These are phyloP conservation scores for Mesembryanthemum crystallinum DNA, from an alignment of 148 eudicot species.

Conservation along the genomic window DNA sequence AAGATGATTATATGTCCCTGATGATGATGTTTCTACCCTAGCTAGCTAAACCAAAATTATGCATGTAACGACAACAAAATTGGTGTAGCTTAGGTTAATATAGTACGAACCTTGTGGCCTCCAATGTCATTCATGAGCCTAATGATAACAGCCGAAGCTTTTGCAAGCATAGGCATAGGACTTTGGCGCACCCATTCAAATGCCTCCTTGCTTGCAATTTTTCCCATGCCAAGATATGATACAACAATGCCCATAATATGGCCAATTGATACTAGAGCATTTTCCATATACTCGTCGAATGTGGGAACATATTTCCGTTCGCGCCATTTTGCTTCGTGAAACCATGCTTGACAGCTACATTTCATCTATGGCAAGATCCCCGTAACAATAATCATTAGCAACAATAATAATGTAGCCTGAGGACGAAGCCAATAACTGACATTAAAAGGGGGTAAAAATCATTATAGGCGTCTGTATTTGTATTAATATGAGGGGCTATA, in stretches of 20 bases:
- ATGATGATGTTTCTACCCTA: too few species aligned
- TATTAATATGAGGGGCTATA: too few species aligned
- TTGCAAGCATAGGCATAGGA: conserved; percentile 27
- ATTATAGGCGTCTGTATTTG: too few species aligned
- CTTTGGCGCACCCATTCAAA: conserved; percentile 36
- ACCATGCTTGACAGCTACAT: conserved; percentile 23
- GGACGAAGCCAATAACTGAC: too few species aligned
- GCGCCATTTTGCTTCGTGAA: conserved; percentile 41
- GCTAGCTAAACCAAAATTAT: too few species aligned
- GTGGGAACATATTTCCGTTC: conserved; percentile 31
- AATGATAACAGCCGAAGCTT: conserved; percentile 24
- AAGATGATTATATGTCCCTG: too few species aligned
- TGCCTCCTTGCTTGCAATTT: conserved; percentile 26
- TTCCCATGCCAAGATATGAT: conserved; percentile 36
- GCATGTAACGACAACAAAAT: too few species aligned
- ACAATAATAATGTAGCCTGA: too few species aligned
- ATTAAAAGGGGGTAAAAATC: too few species aligned
- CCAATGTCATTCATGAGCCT: conserved; percentile 39
- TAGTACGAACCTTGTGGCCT: conserved; percentile 32
- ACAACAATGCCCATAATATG: conserved; percentile 15
- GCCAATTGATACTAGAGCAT: conserved; percentile 19
- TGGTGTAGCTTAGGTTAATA: too few species aligned
- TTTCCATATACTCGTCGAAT: conserved; percentile 40
- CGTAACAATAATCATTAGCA: too few species aligned
- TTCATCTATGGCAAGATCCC: too few species aligned